Conservation (phyloP, 1,139 yeast species). For the Pichia sp. region DNA sequence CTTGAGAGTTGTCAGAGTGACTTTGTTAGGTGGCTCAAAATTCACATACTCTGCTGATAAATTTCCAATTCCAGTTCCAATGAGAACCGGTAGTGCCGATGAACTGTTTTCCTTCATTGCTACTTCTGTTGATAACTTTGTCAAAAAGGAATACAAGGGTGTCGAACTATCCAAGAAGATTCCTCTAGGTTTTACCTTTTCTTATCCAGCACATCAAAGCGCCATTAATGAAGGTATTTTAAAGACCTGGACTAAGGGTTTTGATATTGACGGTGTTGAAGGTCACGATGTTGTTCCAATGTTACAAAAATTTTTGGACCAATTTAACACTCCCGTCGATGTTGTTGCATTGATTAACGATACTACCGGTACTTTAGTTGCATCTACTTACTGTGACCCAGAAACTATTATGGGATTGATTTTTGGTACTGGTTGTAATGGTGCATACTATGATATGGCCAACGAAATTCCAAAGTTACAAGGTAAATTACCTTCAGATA, state of each 20-base stretch:
- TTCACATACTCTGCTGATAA: slow-evolving; percentile 82
- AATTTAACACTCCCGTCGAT: slow-evolving; percentile 62
- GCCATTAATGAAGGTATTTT: slow-evolving; percentile 79
- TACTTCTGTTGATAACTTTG: slow-evolving; percentile 57
- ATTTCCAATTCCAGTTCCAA: slow-evolving; percentile 60
- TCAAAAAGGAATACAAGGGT: slow-evolving; percentile 52
- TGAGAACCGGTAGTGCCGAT: slow-evolving; percentile 71
- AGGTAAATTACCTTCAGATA: slow-evolving; percentile 59
- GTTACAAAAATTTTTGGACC: slow-evolving; percentile 68
- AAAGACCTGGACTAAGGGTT: slow-evolving; percentile 98
- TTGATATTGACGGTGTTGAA: slow-evolving; percentile 88
- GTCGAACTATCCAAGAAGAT: slow-evolving; percentile 29
- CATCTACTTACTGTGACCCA: slow-evolving; percentile 87
- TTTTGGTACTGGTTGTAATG: slow-evolving; percentile 97
- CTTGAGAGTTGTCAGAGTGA: slow-evolving; percentile 80
- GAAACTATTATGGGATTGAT: slow-evolving; percentile 90
- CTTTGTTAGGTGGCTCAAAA: slow-evolving; percentile 66
- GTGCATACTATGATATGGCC: slow-evolving; percentile 84
- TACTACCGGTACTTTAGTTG: slow-evolving; percentile 95
- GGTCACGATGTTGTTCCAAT: slow-evolving; percentile 91
- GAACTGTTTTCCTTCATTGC: slow-evolving; percentile 86
- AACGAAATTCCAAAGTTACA: slow-evolving; percentile 74
- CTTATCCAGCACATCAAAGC: slow-evolving; percentile 83
- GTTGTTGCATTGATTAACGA: slow-evolving; percentile 94
- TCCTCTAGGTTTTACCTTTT: slow-evolving; percentile 92